These are phyloP conservation scores for Cordia subcordata DNA, from an alignment of 257 asterid genomes.

Conservation along the genomic window DNA sequence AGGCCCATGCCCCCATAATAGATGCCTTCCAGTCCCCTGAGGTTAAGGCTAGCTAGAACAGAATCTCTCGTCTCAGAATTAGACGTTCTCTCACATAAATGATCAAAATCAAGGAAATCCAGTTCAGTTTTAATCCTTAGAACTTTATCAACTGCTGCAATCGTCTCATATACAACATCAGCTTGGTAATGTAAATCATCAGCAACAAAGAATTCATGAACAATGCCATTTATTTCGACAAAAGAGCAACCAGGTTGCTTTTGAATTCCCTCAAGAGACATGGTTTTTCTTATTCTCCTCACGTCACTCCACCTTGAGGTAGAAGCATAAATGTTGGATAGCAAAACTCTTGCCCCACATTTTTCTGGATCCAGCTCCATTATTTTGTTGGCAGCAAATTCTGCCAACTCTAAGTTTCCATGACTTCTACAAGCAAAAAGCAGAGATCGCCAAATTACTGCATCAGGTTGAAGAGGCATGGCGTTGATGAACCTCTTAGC, in stretches of 20 bases:
- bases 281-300: slow-evolving; percentile 12
- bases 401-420: slow-evolving; percentile 12
- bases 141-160: slow-evolving; percentile 3
- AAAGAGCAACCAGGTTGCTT: slow-evolving; percentile 21
- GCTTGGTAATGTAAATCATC: slow-evolving; percentile 8
- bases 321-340: slow-evolving; percentile 20
- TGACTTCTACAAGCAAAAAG: slow-evolving; percentile 16
- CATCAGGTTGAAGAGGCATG: slow-evolving; percentile 10
- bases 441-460: slow-evolving; percentile 19
- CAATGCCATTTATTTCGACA: slow-evolving; percentile 11
- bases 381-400: slow-evolving; percentile 11
- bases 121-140: slow-evolving; percentile 6
- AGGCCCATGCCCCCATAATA: background rate
- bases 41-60: background rate
- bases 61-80: too few relatives aligned
- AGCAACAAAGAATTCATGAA: slow-evolving; percentile 18
- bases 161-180: background rate
- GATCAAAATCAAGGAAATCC: slow-evolving; percentile 4
- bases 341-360: slow-evolving; percentile 15
- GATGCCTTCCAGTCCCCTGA: background rate
- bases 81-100: background rate
- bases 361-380: slow-evolving; percentile 12
- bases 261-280: slow-evolving; percentile 13
- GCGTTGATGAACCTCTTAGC: slow-evolving; percentile 10
- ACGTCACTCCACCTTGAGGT: slow-evolving; percentile 18